Conservation (phyloP, 2,329 filamentous ascomycete species). For the Aspergillus tubingensis region DNA sequence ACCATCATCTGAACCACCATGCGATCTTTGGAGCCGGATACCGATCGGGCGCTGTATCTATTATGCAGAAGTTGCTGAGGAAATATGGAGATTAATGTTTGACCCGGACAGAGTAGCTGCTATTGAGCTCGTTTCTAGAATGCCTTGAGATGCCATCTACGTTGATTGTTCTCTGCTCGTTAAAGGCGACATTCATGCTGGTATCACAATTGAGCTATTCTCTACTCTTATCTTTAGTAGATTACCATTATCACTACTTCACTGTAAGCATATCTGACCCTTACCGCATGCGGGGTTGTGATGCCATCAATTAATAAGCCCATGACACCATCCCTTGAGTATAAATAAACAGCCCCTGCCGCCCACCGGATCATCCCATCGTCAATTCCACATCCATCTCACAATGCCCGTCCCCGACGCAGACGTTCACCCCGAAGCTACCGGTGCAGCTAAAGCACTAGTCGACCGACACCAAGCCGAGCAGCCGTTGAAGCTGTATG, state of each 20-base stretch:
- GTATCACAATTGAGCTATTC: neutral
- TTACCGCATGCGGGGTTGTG: slow-evolving; percentile 1
- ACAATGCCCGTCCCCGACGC: slow-evolving; percentile 33
- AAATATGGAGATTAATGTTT: slow-evolving; percentile 63
- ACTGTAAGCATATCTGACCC: neutral
- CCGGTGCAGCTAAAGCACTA: slow-evolving; percentile 44
- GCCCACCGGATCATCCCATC: neutral
- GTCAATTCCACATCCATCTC: slow-evolving; percentile 15
- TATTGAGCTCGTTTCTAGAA: neutral
- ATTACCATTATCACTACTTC: neutral
- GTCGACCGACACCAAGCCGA: slow-evolving; percentile 37
- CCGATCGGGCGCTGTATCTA: slow-evolving; percentile 70
- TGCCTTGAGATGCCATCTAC: neutral
- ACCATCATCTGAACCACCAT: slow-evolving; percentile 89
- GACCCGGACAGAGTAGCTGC: neutral
- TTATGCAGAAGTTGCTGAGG: slow-evolving; percentile 71
- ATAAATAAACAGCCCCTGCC: neutral
- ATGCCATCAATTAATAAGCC: slow-evolving; percentile 9
- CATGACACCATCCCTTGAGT: slow-evolving; percentile 13
- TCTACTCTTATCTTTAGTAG: neutral
- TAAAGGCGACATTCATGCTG: neutral
- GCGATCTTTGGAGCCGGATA: slow-evolving; percentile 83
- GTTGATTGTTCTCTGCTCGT: neutral
- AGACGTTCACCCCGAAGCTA: slow-evolving; percentile 48
- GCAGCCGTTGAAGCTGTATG: slow-evolving; percentile 62